These are phyloP conservation scores for Penicillium sp. DNA, from an alignment of 2,329 filamentous ascomycete species.

Conservation along the genomic window DNA sequence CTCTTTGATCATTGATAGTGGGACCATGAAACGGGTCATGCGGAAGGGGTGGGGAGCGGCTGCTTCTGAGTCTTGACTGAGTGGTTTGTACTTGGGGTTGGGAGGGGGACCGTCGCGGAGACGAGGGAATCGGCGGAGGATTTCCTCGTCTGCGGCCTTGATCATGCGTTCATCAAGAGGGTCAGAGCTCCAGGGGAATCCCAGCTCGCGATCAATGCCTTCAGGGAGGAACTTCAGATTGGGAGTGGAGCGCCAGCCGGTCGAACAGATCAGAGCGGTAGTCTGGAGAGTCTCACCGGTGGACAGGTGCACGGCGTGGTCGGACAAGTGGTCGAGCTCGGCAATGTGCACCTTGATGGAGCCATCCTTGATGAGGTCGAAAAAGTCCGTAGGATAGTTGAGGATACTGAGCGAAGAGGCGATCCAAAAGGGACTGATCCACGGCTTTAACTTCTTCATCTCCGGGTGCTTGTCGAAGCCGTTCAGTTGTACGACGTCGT, in stretches of 20 bases:
- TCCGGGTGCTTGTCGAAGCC: constrained; percentile 45
- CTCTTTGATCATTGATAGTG: constrained; percentile 37
- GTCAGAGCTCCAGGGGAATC: constrained; percentile 41
- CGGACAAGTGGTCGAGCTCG: constrained; percentile 49
- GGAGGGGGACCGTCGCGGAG: constrained; percentile 42
- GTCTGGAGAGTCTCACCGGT: constrained; percentile 43
- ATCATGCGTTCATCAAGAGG: constrained; percentile 37
- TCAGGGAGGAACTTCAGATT: constrained; percentile 47
- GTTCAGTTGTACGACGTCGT: constrained; percentile 47
- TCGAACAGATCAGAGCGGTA: constrained; percentile 52
- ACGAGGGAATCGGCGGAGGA: constrained; percentile 49
- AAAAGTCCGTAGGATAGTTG: constrained; percentile 56
- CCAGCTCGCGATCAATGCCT: constrained; percentile 42
- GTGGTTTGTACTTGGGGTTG: constrained; percentile 24
- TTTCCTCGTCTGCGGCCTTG: constrained; percentile 46
- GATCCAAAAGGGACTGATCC: constrained; percentile 49
- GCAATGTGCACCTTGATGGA: constrained; percentile 53
- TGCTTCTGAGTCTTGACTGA: constrained; percentile 32
- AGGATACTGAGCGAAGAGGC: constrained; percentile 55
- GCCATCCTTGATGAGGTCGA: constrained; percentile 51
- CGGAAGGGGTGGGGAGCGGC: constrained; percentile 45
- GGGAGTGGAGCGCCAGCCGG: constrained; percentile 52
- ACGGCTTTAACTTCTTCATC: constrained; percentile 44
- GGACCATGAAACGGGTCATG: constrained; percentile 46
- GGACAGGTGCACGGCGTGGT: constrained; percentile 46